Evolutionary conservation across 2,329 filamentous ascomycete genomes (phyloP).

Genomic region (Paecilomyces fulvus): DNA sequence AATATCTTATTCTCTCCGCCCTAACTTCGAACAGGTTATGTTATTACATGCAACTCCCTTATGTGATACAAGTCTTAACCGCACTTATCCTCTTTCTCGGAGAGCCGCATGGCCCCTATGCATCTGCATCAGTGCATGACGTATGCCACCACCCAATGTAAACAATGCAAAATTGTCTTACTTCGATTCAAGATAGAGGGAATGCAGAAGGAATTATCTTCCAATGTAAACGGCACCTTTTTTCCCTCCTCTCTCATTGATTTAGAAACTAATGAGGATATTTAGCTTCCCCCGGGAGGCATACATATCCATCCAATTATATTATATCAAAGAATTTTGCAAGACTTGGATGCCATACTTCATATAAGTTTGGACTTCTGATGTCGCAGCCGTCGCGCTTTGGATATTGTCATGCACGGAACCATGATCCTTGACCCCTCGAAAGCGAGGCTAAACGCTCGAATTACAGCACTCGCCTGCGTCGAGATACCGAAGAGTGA

Average conservation of each 20-base stretch:
- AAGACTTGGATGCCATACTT: not conserved
- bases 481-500: too few species aligned
- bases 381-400: not conserved
- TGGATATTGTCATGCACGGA: not conserved
- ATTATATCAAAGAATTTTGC: not conserved
- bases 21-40: too few species aligned
- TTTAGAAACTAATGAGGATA: not conserved
- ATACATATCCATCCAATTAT: not conserved
- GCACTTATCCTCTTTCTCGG: too few species aligned
- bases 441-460: not conserved
- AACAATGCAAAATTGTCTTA: too few species aligned
- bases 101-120: too few species aligned
- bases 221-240: not conserved
- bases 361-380: not conserved
- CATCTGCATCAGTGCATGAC: too few species aligned
- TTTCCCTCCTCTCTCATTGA: not conserved
- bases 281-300: not conserved
- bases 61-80: too few species aligned
- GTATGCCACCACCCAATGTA: too few species aligned
- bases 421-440: not conserved
- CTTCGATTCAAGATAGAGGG: not conserved
- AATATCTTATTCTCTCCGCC: too few species aligned
- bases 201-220: not conserved
- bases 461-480: too few species aligned
- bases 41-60: too few species aligned